Evolutionary conservation across 2,329 filamentous ascomycete species (phyloP), one percentile per base, ranked within the genome.

Genomic region (Hypoxylon sp.): DNA sequence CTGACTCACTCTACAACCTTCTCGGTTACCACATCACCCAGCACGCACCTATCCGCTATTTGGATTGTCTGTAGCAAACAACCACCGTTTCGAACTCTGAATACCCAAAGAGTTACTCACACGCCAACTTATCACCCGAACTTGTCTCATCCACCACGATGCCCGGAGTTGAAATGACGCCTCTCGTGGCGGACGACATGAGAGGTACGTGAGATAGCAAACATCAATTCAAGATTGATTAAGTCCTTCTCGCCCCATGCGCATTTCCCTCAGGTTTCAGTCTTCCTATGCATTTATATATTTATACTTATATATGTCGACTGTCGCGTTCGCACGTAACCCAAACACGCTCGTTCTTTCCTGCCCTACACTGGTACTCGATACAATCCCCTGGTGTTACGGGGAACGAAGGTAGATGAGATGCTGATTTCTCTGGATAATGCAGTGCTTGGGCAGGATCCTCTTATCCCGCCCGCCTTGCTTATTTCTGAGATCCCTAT

Each of bases 391-490:
- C 20, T 41, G 26, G 34, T 51, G 20, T 28, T 44, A 55, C 57
- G 22, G 52, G 39, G 11, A 26, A 52, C 37, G 39, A 26, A 56
- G 32, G 48, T 26, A n/a, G 17, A 56, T 53, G 64, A 37, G 26
- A 76, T 76, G 73, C 71, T 75, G 51, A 75, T 75, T 71, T 62
- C 70, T 59, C 39, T 62, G 62, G 66, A 68, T 62, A 63, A 46
- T 22, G 54, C 72, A 97, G 94, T 97, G 79, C 84, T 96, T 76
- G 93, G 93, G 71, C 94, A 97, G 85, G 94, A 97, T 80, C 93
- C 94, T 74, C 84, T 98, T 76, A 95, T 97, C 77, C 90, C 92
- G 49, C 94, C 94, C 44, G 90, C 91, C 71, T 87, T 97, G 71
- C 90, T 98, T 74, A 88, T 92, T 77, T 88, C 89, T 65, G 94